phyloP scores from a whole-genome alignment of 1,284 basidiomycete genomes.

The Ganoderma multipileum region DNA sequence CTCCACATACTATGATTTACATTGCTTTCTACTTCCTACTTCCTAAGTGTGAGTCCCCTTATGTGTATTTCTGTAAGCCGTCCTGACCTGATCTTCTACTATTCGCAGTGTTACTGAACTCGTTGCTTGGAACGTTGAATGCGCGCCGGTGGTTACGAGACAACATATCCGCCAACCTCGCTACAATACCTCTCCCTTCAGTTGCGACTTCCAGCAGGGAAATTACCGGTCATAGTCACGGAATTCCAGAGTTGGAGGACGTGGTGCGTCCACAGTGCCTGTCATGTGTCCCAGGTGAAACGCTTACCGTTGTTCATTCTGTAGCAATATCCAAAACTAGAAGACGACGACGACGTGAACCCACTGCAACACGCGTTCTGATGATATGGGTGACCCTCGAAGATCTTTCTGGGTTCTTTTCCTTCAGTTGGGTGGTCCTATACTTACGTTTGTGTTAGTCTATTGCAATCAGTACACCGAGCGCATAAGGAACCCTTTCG shows the following conservation, averaged over 20 bases:
- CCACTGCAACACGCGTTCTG: neutral
- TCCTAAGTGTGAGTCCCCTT: constrained; percentile 41
- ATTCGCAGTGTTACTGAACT: constrained; percentile 24
- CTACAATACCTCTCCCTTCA: neutral
- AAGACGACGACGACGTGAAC: neutral
- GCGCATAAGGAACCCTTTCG: neutral
- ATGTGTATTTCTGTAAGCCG: no score
- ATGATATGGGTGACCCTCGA: neutral
- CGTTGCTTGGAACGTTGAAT: constrained; percentile 26
- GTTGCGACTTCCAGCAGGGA: neutral
- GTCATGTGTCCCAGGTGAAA: neutral
- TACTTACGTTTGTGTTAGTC: neutral
- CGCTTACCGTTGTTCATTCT: neutral
- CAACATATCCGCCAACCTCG: neutral
- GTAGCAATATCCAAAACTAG: neutral
- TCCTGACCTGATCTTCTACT: neutral
- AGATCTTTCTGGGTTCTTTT: neutral
- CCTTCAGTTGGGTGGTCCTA: neutral
- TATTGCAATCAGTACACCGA: neutral
- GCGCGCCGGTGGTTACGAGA: constrained; percentile 18
- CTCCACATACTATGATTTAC: constrained; percentile 47
- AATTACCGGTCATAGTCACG: neutral
- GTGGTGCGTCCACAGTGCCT: neutral
- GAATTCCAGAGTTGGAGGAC: neutral
- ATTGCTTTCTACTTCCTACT: constrained; percentile 47